Conservation (phyloP, 306 rosid genomes). For the Pyrus pyrifolia region DNA sequence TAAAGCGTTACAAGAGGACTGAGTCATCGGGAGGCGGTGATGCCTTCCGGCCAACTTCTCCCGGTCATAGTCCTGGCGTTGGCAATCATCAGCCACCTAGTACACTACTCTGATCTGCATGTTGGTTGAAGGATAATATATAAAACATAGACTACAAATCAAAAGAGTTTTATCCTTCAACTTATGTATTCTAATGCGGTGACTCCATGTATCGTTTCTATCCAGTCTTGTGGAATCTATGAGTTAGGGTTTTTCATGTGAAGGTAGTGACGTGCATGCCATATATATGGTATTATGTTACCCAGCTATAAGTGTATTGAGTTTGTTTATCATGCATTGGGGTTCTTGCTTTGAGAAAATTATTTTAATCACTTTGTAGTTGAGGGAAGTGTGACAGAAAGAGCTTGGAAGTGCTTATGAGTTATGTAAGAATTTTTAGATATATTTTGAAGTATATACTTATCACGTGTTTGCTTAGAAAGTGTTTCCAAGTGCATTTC, state of each 20-base stretch:
- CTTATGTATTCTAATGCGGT: not conserved
- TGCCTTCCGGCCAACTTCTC: conserved; percentile 35
- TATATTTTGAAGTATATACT: no score
- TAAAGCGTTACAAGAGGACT: conserved; percentile 28
- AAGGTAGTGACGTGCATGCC: not conserved
- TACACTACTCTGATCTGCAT: not conserved
- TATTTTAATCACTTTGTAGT: not conserved
- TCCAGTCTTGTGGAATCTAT: not conserved
- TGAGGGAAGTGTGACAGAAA: not conserved
- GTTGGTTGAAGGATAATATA: not conserved
- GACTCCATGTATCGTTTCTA: not conserved
- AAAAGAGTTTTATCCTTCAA: not conserved
- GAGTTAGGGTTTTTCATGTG: not conserved
- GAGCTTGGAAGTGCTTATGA: no score
- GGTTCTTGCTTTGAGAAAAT: not conserved
- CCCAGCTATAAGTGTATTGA: not conserved
- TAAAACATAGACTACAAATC: not conserved
- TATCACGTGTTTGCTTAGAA: no score
- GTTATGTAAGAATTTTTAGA: no score
- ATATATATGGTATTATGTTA: not conserved
- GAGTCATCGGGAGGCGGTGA: conserved; percentile 13
- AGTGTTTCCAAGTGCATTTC: no score
- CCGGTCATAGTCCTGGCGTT: conserved; percentile 38
- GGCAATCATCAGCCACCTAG: conserved; percentile 24
- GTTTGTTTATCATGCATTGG: not conserved